Conservation (phyloP, 306 rosid species). For the Ochetophila trinervis region DNA sequence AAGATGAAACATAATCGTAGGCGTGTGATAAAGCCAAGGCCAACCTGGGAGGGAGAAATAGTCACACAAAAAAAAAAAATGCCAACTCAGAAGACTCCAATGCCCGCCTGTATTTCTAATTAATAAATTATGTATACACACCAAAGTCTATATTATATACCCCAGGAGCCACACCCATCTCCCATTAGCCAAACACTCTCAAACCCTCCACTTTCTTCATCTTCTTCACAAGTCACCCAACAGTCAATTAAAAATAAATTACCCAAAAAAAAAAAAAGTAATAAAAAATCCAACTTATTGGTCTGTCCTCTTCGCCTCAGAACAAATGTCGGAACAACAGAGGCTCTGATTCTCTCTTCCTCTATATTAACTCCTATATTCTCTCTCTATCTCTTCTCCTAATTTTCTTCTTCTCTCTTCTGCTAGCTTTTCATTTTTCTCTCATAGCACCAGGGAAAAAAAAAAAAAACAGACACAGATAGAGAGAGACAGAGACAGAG, state of each 20-base stretch:
- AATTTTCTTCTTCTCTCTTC: neutral
- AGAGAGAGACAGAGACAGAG: neutral
- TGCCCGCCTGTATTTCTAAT: conserved; percentile 5
- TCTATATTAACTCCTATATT: conserved; percentile 8
- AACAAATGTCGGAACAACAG: conserved; percentile 24
- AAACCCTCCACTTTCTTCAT: neutral
- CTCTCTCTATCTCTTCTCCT: conserved; percentile 9
- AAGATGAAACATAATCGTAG: too few species aligned
- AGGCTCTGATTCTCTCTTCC: conserved; percentile 15
- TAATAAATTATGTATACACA: neutral
- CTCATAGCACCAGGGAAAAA: neutral
- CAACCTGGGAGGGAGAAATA: too few species aligned
- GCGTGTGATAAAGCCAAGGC: too few species aligned
- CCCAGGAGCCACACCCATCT: neutral
- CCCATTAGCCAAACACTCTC: conserved; percentile 4
- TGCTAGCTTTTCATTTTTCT: neutral
- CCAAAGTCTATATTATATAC: too few species aligned
- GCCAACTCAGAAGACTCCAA: conserved; percentile 14
- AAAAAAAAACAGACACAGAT: neutral
- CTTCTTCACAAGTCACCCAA: too few species aligned
- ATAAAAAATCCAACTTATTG: neutral
- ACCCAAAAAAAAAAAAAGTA: too few species aligned
- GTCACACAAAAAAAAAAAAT: too few species aligned
- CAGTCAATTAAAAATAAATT: too few species aligned
- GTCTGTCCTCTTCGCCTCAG: conserved; percentile 22